Conservation (phyloP, 2,329 filamentous ascomycete genomes). For the Fusarium xylarioides region DNA sequence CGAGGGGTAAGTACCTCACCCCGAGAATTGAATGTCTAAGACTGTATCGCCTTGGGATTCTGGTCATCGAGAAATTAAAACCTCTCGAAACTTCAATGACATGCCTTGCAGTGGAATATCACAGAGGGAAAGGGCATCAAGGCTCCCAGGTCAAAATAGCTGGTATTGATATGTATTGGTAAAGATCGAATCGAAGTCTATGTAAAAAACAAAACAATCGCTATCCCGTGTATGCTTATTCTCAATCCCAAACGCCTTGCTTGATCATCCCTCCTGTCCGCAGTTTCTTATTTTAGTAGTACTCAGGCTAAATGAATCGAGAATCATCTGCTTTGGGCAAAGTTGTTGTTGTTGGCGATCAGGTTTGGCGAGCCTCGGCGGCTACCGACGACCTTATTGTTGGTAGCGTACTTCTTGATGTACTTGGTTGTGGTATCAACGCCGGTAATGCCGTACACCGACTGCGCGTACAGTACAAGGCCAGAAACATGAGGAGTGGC, state of each 20-base stretch:
- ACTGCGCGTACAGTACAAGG: constrained; percentile 60
- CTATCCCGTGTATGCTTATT: neutral
- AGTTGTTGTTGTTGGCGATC: constrained; percentile 59
- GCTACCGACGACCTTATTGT: constrained; percentile 50
- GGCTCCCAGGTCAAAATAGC: neutral
- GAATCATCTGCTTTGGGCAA: constrained; percentile 21
- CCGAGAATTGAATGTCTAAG: neutral
- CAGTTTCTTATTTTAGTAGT: neutral
- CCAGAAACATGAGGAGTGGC: constrained; percentile 69
- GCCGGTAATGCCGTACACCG: constrained; percentile 51
- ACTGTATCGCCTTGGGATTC: neutral
- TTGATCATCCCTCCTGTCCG: neutral
- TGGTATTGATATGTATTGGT: neutral
- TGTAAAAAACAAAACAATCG: neutral
- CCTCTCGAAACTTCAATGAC: neutral
- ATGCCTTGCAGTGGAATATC: neutral
- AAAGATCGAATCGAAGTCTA: constrained; percentile 13
- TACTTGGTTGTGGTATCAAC: constrained; percentile 49
- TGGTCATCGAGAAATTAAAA: neutral
- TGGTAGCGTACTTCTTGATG: constrained; percentile 53
- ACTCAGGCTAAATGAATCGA: neutral
- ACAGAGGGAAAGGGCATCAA: neutral
- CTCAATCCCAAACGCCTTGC: constrained; percentile 13
- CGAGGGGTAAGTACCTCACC: neutral
- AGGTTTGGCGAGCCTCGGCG: constrained; percentile 55